Evolutionary conservation across 495 filamentous ascomycete species (phyloP).

Genomic region (Rostrohypoxylon terebratum): DNA sequence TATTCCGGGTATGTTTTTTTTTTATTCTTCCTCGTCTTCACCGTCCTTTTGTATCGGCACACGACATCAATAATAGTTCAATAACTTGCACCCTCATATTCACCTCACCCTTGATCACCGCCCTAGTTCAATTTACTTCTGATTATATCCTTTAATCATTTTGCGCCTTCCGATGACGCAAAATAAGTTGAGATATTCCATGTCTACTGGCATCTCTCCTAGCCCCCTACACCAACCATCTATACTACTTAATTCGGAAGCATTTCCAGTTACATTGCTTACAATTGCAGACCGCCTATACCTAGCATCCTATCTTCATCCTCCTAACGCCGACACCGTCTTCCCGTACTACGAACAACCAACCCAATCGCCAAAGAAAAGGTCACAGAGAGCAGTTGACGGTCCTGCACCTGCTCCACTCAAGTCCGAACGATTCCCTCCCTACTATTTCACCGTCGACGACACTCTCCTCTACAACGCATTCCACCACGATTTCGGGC

Average conservation of each 20-base stretch:
- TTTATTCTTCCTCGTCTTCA: not conserved
- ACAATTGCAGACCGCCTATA: constrained; percentile 85
- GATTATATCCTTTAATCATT: constrained; percentile 33
- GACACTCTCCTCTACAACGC: constrained; percentile 94
- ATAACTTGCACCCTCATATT: constrained; percentile 29
- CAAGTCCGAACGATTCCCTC: constrained; percentile 62
- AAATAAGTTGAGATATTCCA: constrained; percentile 24
- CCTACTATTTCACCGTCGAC: constrained; percentile 96
- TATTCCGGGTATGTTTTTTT: constrained; percentile 62
- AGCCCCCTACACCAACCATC: constrained; percentile 44
- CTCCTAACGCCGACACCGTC: constrained; percentile 80
- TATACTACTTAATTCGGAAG: constrained; percentile 25
- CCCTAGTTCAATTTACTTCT: constrained; percentile 43
- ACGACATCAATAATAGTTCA: constrained; percentile 7
- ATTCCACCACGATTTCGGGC: constrained; percentile 98
- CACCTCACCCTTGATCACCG: constrained; percentile 22
- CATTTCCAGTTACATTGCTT: constrained; percentile 48
- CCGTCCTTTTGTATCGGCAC: not conserved
- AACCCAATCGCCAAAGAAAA: constrained; percentile 74
- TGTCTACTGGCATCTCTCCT: constrained; percentile 38
- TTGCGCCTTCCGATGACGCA: constrained; percentile 25
- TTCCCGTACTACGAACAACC: constrained; percentile 81
- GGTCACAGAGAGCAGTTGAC: constrained; percentile 73
- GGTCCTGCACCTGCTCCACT: constrained; percentile 60
- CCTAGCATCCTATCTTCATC: constrained; percentile 87